These are phyloP conservation scores for Monosporascus ibericus DNA, from an alignment of 2,329 filamentous ascomycete species.

Conservation along the genomic window DNA sequence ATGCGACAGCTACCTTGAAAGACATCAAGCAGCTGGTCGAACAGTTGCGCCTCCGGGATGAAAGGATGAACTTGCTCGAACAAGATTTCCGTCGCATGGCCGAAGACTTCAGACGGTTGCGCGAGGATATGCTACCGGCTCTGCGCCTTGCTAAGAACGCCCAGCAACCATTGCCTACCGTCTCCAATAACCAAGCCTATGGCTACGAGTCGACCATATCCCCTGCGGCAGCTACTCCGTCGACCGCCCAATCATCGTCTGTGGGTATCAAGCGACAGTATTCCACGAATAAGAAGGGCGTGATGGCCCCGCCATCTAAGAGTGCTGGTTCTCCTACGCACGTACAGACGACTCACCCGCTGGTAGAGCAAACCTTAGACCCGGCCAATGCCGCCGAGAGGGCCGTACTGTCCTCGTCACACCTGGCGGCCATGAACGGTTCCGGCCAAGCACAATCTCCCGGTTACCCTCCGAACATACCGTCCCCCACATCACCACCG, in stretches of 20 bases:
- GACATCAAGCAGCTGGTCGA: constrained; percentile 89
- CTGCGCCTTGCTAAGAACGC: constrained; percentile 88
- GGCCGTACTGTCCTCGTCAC: constrained; percentile 60
- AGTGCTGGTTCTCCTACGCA: constrained; percentile 65
- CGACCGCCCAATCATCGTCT: constrained; percentile 43
- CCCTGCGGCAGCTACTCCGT: constrained; percentile 51
- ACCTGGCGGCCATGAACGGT: constrained; percentile 65
- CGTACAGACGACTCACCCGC: constrained; percentile 58
- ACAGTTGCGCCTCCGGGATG: constrained; percentile 82
- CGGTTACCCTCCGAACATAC: constrained; percentile 60
- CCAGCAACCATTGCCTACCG: constrained; percentile 73
- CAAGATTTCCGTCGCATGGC: constrained; percentile 75
- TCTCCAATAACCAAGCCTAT: constrained; percentile 37
- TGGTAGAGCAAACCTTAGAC: constrained; percentile 60
- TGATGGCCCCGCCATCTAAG: constrained; percentile 67
- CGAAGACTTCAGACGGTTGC: constrained; percentile 80
- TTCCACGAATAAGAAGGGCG: constrained; percentile 64
- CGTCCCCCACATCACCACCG: constrained; percentile 64
- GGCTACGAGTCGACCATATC: constrained; percentile 49
- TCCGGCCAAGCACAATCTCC: constrained; percentile 48
- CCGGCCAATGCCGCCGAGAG: constrained; percentile 63
- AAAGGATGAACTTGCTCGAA: constrained; percentile 79
- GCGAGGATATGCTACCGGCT: constrained; percentile 87
- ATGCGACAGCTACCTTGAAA: constrained; percentile 82
- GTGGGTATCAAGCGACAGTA: constrained; percentile 63